Conservation (phyloP, 768 basidiomycete genomes). For the Pleurotus giganteus region DNA sequence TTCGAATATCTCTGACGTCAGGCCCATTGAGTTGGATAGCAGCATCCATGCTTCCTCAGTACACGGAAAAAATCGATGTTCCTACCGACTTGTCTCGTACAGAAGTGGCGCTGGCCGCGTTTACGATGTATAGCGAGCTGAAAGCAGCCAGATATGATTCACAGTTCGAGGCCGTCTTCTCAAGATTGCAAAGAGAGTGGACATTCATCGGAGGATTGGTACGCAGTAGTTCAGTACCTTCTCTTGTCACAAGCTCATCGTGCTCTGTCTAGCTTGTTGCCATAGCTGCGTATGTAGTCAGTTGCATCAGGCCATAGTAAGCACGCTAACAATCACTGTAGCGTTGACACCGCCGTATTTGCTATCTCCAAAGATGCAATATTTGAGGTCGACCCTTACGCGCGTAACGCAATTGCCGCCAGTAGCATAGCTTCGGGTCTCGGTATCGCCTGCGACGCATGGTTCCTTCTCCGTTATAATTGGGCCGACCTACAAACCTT, state of each 20-base stretch:
- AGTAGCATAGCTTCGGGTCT: slow-evolving; percentile 62
- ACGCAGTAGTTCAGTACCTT: slow-evolving; percentile 19
- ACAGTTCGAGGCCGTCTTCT: slow-evolving; percentile 49
- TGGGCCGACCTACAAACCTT: slow-evolving; percentile 52
- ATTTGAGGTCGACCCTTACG: slow-evolving; percentile 46
- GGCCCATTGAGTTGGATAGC: slow-evolving; percentile 14
- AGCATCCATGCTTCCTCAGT: slow-evolving; percentile 31
- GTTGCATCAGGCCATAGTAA: too few species aligned
- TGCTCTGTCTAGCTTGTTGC: slow-evolving; percentile 48
- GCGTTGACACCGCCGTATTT: slow-evolving; percentile 58
- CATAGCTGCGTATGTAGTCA: slow-evolving; percentile 47
- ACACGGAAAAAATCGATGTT: slow-evolving; percentile 40
- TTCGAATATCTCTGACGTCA: slow-evolving; percentile 30
- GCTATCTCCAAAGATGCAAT: slow-evolving; percentile 54
- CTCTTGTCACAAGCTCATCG: not conserved
- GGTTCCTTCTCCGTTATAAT: slow-evolving; percentile 64
- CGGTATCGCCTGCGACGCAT: slow-evolving; percentile 60
- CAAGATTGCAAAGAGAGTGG: slow-evolving; percentile 59
- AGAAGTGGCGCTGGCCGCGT: slow-evolving; percentile 42
- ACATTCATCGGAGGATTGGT: slow-evolving; percentile 62
- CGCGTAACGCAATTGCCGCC: slow-evolving; percentile 51
- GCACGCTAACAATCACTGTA: too few species aligned
- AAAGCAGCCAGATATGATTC: slow-evolving; percentile 42
- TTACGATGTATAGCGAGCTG: slow-evolving; percentile 59
- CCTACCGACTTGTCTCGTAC: slow-evolving; percentile 21